Base-by-base conservation (phyloP, 2,329 filamentous ascomycete genomes). In the Scedosporium dehoogii region DNA sequence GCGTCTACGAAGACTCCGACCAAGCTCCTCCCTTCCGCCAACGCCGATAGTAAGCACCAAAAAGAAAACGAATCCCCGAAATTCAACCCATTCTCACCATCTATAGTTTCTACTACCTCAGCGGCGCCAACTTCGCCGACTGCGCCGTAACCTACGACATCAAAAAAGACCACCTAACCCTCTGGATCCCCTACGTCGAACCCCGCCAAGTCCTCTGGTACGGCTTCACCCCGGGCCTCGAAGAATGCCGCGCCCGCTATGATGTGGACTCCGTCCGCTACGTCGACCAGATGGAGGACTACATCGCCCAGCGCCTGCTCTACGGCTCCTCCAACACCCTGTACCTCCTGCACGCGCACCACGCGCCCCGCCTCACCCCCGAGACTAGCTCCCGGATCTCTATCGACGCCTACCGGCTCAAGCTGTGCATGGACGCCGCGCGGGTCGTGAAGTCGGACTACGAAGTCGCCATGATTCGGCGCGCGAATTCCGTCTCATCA, bases 401-500 rank as follows among this genome's bases (percentile, higher is more conserved):
- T 29, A 73, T 86, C 65, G 79, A 88, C 71, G 72, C 74, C 53
- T 70, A 72, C 14, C 75, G 74, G 9, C 79, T 97, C 9, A 82
- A 82, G 66, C 81, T 81, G 1, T 89, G 90, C 59, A 92, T 97
- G 75, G 88, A 96, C 70, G 81, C 85, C 62, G 87, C 88, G 23
- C 88, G 93, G 38, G 88, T 93, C 1, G 80, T 90, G 73, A 97
- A 97, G 77, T 87, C 90, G 57, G 81, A 83, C n/a, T 91, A 96
- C 71, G 93, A 99, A 71, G 81, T 97, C 60, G 85, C 84, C 3
- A 83, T 94, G 67, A 88, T 97, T 69, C 85, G 88, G 16, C 86
- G 86, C 63, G 93, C 94, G 41, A 94, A 92, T 70, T 83, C 81
- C 51, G 85, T 97, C 66, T 92, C 91, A 3, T 87, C 89, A 1